Evolutionary conservation across 106 monocot species (phyloP).

Genomic region (Phalaenopsis aphrodite): DNA sequence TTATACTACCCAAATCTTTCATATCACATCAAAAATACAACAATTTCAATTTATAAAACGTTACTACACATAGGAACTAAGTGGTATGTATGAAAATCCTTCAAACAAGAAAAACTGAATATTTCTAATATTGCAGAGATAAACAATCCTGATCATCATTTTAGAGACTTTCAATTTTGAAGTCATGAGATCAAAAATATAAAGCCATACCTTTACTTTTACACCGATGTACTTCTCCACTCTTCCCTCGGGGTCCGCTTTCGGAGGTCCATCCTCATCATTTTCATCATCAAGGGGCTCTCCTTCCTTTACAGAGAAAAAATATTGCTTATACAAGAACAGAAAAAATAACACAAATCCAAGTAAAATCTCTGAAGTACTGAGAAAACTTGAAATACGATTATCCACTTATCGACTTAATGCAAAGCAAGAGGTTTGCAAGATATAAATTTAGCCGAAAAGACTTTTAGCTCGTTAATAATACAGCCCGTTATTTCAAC

Average conservation of each 20-base stretch:
- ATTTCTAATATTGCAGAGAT: neutral
- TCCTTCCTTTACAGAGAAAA: constrained; percentile 57
- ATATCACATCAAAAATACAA: too few relatives aligned
- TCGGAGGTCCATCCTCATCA: constrained; percentile 78
- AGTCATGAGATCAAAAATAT: neutral
- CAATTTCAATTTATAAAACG: too few relatives aligned
- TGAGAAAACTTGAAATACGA: too few relatives aligned
- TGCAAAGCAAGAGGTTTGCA: too few relatives aligned
- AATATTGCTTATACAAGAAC: neutral
- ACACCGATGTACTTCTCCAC: constrained; percentile 97
- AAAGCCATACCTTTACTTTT: constrained; percentile 79
- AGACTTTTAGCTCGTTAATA: too few relatives aligned
- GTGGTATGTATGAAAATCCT: too few relatives aligned
- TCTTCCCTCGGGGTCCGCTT: constrained; percentile 87
- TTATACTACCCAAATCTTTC: too few relatives aligned
- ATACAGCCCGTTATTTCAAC: too few relatives aligned
- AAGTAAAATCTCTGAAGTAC: too few relatives aligned
- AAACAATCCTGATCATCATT: neutral
- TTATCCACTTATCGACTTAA: too few relatives aligned
- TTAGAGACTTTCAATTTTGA: neutral
- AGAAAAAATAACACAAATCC: neutral
- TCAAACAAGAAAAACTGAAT: neutral
- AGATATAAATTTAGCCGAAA: too few relatives aligned
- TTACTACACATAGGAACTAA: too few relatives aligned
- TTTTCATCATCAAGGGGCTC: constrained; percentile 67